A percentile compares a stretch with the other conserved stretches of the same genome.
Evolutionary conservation across 192 early-diverging fungal genomes (phyloP).

Genomic region (Umbelopsis ramanniana): DNA sequence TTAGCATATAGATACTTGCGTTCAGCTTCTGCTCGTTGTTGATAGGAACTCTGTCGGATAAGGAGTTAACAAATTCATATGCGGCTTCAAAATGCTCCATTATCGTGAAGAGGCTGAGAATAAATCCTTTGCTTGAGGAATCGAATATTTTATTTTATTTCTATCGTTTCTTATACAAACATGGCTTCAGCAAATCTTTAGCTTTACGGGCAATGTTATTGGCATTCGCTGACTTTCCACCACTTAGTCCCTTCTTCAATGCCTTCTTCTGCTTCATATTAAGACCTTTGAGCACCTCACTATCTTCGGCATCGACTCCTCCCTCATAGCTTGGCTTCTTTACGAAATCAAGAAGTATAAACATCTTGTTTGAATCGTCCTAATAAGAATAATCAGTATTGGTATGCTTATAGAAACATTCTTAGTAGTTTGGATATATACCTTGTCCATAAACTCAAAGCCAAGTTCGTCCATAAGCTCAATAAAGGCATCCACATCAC

Average conservation of each 20-base stretch:
- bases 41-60: not conserved
- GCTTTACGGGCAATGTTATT: constrained; percentile 42
- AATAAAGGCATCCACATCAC: constrained; percentile 80
- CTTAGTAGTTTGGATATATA: constrained; percentile 13
- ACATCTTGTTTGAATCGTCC: constrained; percentile 92
- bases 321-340: constrained; percentile 48
- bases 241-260: constrained; percentile 39
- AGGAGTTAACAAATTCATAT: not conserved
- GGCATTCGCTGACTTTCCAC: constrained; percentile 23
- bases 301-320: constrained; percentile 24
- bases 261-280: constrained; percentile 50
- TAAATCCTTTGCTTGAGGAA: not conserved
- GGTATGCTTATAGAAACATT: not conserved
- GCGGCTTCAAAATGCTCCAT: constrained; percentile 13
- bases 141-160: not conserved
- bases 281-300: constrained; percentile 43
- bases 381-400: constrained; percentile 28
- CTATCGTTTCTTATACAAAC: constrained; percentile 62
- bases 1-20: not conserved
- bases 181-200: constrained; percentile 58
- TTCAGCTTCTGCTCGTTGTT: constrained; percentile 10
- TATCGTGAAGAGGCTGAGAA: not conserved
- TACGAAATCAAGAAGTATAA: constrained; percentile 86
- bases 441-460: constrained; percentile 75
- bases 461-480: constrained; percentile 71